Evolutionary conservation across 306 rosid genomes (phyloP), one percentile per base, ranked within the genome.

Genomic region (Vachellia pachyceras): DNA sequence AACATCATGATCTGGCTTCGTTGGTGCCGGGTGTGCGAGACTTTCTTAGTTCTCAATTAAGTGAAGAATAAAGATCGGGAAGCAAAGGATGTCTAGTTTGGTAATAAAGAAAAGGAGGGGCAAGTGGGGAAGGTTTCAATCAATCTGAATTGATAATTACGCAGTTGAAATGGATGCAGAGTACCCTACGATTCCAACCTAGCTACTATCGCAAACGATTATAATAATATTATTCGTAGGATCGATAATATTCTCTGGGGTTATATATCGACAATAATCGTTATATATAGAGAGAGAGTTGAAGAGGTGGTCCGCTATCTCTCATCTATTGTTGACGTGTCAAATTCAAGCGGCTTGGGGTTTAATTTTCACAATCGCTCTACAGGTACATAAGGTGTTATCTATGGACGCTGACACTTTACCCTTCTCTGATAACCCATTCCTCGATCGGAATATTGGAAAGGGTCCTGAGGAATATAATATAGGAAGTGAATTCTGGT

Each of bases 281-380:
- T 35, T 37, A 47, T 63, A 52, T 6, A 50, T n/a, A n/a, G 1
- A 52, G 23, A 50, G n/a, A 66, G 60, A 52, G 44, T 14, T 29
- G 41, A 76, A 77, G 77, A 23, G 61, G 52, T 64, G 86, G 85
- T 71, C 82, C 82, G 64, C 78, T 83, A 20, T 58, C 67, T 57
- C 80, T 57, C 79, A 77, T 89, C 47, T 46, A 3, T 83, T 45
- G 91, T 93, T 88, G 86, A 85, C 81, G 80, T 75, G 86, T 89
- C 90, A 76, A 82, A 87, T 76, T 88, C 90, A 80, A 66, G 33
- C 42, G 76, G 47, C 39, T 50, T 36, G 39, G 33, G 33, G 37
- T 44, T 29, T 29, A 29, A 29, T 29, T 67, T 77, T 77, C 74
- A 35, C 77, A 83, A 33, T n/a, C 75, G 75, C 83, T 61, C 20